Percentiles rank a stretch among this genome's conserved stretches.
Evolutionary conservation across 2,329 filamentous ascomycete genomes (phyloP).

Genomic region (Bretziella fagacearum): DNA sequence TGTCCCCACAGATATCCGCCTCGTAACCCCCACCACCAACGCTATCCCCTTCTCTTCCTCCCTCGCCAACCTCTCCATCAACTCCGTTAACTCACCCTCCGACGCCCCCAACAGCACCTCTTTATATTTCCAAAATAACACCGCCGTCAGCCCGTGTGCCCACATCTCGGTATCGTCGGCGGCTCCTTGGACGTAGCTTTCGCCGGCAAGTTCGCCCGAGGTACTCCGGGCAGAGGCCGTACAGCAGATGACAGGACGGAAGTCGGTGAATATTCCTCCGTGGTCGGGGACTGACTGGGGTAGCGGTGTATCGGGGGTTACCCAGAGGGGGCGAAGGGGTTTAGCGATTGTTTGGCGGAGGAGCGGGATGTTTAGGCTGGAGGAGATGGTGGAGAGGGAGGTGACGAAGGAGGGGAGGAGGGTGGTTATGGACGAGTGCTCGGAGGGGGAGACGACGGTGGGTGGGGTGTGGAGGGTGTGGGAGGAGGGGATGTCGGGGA

Average conservation of each 20-base stretch:
- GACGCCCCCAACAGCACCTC: slow-evolving; percentile 40
- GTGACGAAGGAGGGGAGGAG: slow-evolving; percentile 39
- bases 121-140: slow-evolving; percentile 61
- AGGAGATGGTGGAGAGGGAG: slow-evolving; percentile 35
- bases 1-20: slow-evolving; percentile 21
- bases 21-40: slow-evolving; percentile 7
- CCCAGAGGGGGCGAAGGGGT: slow-evolving; percentile 64
- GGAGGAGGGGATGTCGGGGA: slow-evolving; percentile 35
- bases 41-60: slow-evolving; percentile 17
- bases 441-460: slow-evolving; percentile 53
- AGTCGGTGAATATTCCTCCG: slow-evolving; percentile 33
- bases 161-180: slow-evolving; percentile 92
- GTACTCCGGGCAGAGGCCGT: slow-evolving; percentile 61
- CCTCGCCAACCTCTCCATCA: slow-evolving; percentile 28
- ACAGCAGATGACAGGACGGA: slow-evolving; percentile 63
- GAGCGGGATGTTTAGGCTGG: slow-evolving; percentile 33
- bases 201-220: slow-evolving; percentile 44
- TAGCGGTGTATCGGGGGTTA: slow-evolving; percentile 49
- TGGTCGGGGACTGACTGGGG: slow-evolving; percentile 17
- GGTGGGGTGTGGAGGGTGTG: slow-evolving; percentile 53
- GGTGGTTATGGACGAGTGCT: slow-evolving; percentile 60
- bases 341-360: slow-evolving; percentile 44
- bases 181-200: slow-evolving; percentile 71
- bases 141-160: slow-evolving; percentile 63
- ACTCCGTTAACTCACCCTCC: slow-evolving; percentile 44